Percentiles rank a stretch among this genome's conserved stretches.
These are phyloP conservation scores for Aspergillus latus DNA, from an alignment of 2,329 filamentous ascomycete species.

Conservation along the genomic window DNA sequence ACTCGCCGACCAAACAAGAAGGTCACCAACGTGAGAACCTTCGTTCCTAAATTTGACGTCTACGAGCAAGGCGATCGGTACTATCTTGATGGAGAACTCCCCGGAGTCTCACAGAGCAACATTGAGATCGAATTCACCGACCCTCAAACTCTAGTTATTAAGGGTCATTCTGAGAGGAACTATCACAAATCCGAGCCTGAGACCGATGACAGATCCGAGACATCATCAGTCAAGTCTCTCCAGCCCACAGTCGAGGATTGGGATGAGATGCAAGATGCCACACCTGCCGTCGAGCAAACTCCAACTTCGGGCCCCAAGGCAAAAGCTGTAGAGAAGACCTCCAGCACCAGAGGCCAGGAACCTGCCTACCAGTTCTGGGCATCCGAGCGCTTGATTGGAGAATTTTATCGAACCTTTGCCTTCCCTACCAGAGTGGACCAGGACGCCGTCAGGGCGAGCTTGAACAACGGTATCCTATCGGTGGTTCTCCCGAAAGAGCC, in stretches of 20 bases:
- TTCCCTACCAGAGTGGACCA: conserved; percentile 59
- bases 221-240: conserved; percentile 30
- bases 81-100: conserved; percentile 49
- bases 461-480: conserved; percentile 60
- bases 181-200: conserved; percentile 26
- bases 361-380: conserved; percentile 54
- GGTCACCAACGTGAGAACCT: conserved; percentile 28
- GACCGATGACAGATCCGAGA: conserved; percentile 20
- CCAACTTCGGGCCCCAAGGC: conserved; percentile 22
- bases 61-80: conserved; percentile 43
- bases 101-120: conserved; percentile 48
- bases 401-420: conserved; percentile 58
- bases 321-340: conserved; percentile 14
- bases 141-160: conserved; percentile 45
- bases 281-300: background rate
- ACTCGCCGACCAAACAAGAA: conserved; percentile 19
- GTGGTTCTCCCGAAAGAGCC: conserved; percentile 57
- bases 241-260: conserved; percentile 56
- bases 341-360: conserved; percentile 8
- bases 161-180: conserved; percentile 40
- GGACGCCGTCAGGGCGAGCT: conserved; percentile 57
- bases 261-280: conserved; percentile 14
- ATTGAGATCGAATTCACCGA: conserved; percentile 51
- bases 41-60: conserved; percentile 47
- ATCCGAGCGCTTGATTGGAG: conserved; percentile 57